Evolutionary conservation across 192 early-diverging fungal species (phyloP), one percentile per base, ranked within the genome.

Genomic region (Podila horticola): DNA sequence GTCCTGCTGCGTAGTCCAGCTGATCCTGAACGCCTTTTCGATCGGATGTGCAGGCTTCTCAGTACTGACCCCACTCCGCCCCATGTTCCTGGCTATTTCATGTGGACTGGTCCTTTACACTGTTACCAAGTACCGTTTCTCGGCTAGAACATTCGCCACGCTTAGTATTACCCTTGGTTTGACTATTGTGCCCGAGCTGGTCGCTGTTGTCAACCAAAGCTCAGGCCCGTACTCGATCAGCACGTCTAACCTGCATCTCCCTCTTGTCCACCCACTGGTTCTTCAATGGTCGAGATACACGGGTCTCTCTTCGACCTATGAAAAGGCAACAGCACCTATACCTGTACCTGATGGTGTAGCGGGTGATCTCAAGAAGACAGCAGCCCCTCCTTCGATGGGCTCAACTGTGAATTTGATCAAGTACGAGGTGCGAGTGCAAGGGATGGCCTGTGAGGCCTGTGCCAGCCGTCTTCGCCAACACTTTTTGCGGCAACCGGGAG

Each of bases 31-130:
- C 70, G 4, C 75, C 11, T 82, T 88, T 36, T 90, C 89, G 0
- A 62, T 90, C 24, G 82, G 82, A 19, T 90, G 89, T 60, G 89
- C 89, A 1, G 87, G 89, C 20, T 88, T 90, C 74, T 71, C 86
- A 3, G 31, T 88, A n/a, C 66, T 90, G n/a, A 87, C 89, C 26
- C 83, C 88, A 2, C 82, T 75, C 19, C 83, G 89, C 3, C 74
- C 84, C 6, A 1, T 84, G 17, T 84, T 90, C 28, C 58, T 74
- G 22, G 28, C 69, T 9, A 34, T 88, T 1, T 83, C 83, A 1
- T 13, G 66, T 2, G 20, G 79, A 1, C 45, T 82, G 11, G n/a
- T 88, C 3, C 45, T 68, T 0, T 70, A 64, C 29, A 85, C 64
- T 24, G 15, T 84, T 11, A 33, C 26, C 57, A 64, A 70, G 49